Evolutionary conservation across 371 early-diverging fungal species (phyloP), one percentile per base, ranked within the genome.

Genomic region (Haplosporangium sp.): DNA sequence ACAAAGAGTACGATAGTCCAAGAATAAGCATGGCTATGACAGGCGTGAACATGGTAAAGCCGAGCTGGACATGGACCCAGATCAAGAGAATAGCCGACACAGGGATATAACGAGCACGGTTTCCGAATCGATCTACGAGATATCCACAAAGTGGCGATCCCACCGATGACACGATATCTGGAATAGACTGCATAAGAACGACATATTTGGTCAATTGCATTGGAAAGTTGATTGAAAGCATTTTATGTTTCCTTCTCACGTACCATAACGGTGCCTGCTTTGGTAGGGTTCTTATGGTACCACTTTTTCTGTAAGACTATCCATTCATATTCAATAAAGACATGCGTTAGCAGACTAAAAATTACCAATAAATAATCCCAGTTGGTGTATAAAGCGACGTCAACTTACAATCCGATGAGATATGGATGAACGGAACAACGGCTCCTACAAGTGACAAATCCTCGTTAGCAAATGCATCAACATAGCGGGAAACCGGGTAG

Each of bases 61-160:
- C 76, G 13, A 90, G 59, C 38, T 84, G 59, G 8, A 57, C 45
- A 75, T 89, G 88, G 6, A 82, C 69, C 38, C 82, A 58, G 6
- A 83, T 57, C 16, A 88, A 48, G 9, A 87, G 59, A 6, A 86
- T 6, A 2, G 82, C 84, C 2, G 90, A 83, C 7, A 89, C 37
- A 1, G 86, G 82, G 29, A 90, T 82, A 16, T 84, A 61, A 0
- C 79, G 75, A 9, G 75, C 77, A 5, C 90, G 82, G 56, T 83
- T 67, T 10, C 88, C 88, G 64, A 75, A 71, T 6, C 73, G 67
- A 58, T 90, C 91, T 6, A 89, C 67, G n/a, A 86, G 62, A 10
- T 84, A 74, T 5, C 91, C 91, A 45, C 82, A 73, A 2, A 88
- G 36, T 0, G 91, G 91, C 0, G 88, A 86, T 1, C 87, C 86